Evolutionary conservation across 2,329 filamentous ascomycete genomes (phyloP), one percentile per base, ranked within the genome.

Genomic region (Chaetomium sp.): DNA sequence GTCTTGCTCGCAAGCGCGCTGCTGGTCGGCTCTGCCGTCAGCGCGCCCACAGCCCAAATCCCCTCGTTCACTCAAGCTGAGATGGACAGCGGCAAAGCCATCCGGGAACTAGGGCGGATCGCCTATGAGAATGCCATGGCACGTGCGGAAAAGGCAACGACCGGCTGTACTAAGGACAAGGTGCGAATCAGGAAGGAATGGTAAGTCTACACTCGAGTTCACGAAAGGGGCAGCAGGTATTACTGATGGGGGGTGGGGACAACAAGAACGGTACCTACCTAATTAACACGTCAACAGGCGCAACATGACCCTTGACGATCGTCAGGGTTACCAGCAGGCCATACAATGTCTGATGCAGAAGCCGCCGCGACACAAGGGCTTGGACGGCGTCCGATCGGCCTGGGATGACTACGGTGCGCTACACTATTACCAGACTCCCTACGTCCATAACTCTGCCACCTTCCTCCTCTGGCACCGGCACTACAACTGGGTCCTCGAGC

Each of bases 381-480:
- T 56, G 9, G 53, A 56, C 53, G 53, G 53, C n/a, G 53, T 56
- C 31, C 53, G 53, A 21, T 38, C 31, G 16, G 53, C 53, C 4
- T 56, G 53, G 53, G 53, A 56, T 19, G 53, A 56, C 31, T 56
- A 74, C 62, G 73, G 70, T 21, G 72, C 72, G 6, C 70, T 73
- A 38, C 73, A 74, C 67, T 72, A 73, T 62, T 70, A 72, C 65
- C 69, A 73, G 58, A 75, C 73, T 7, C 71, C 70, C 59, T 70
- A 63, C 53, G 72, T 74, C n/a, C 74, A 74, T 65, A 65, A 70
- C 67, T 64, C 70, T 47, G 74, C 73, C 9, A 71, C 70, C 51
- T 75, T 75, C 60, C 68, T 75, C 50, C 67, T 72, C 21, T 75
- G 73, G 72, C 74, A 75, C 58, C 70, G 74, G n/a, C 71, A 75